Evolutionary conservation across 2,329 filamentous ascomycete species (phyloP).

Genomic region (Didymella pomorum): DNA sequence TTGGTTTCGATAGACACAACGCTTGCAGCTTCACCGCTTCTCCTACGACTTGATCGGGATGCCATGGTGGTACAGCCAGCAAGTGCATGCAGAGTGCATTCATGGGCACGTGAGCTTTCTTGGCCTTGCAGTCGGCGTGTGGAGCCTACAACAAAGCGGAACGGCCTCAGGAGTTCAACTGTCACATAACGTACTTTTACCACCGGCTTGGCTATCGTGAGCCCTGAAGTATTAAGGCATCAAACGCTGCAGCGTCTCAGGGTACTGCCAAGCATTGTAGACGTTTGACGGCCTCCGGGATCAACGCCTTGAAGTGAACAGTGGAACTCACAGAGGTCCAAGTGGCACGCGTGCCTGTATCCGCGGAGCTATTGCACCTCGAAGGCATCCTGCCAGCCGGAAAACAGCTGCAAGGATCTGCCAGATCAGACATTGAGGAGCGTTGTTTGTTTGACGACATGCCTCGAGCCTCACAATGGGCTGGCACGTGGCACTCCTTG

Average conservation of each 20-base stretch:
- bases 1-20: slow-evolving; percentile 2
- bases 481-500: slow-evolving; percentile 15
- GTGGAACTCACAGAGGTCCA: slow-evolving; percentile 16
- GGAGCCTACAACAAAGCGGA: slow-evolving; percentile 22
- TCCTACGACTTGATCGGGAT: slow-evolving; percentile 9
- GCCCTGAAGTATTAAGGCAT: slow-evolving; percentile 25
- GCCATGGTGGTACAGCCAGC: slow-evolving; percentile 30
- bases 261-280: slow-evolving; percentile 26
- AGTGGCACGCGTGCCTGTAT: slow-evolving; percentile 22
- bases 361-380: slow-evolving; percentile 14
- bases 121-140: slow-evolving; percentile 17
- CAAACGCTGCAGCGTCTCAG: slow-evolving; percentile 37
- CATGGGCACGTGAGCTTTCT: slow-evolving; percentile 13
- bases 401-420: slow-evolving; percentile 1
- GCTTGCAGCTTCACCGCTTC: slow-evolving; percentile 35
- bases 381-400: neutral
- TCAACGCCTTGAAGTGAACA: slow-evolving; percentile 15
- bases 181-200: slow-evolving; percentile 32
- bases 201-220: slow-evolving; percentile 38
- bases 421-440: slow-evolving; percentile 6
- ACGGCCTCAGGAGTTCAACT: slow-evolving; percentile 29
- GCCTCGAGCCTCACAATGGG: slow-evolving; percentile 9
- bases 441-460: slow-evolving; percentile 20
- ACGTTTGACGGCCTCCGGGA: slow-evolving; percentile 28
- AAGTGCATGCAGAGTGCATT: slow-evolving; percentile 19